These are phyloP conservation scores for Alternaria triticimaculans DNA, from an alignment of 2,329 filamentous ascomycete species.

Conservation along the genomic window DNA sequence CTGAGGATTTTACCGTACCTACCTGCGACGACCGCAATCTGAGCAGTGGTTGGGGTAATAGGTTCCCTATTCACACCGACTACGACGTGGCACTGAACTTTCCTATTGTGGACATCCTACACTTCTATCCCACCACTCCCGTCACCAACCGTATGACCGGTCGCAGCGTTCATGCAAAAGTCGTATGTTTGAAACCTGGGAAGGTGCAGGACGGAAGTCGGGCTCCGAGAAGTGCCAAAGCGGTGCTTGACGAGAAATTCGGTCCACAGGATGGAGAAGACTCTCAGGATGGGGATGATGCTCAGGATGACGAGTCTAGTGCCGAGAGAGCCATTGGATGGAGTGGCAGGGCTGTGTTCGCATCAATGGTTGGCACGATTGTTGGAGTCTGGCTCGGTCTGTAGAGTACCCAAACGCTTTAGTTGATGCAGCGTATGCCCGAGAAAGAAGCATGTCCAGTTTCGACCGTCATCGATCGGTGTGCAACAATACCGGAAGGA, in stretches of 20 bases:
- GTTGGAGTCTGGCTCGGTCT: background rate
- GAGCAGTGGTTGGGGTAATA: background rate
- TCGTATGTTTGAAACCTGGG: background rate
- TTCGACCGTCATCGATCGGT: background rate
- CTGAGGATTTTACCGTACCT: background rate
- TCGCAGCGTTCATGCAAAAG: background rate
- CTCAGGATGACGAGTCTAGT: background rate
- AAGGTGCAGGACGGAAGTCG: background rate
- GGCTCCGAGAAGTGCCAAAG: background rate
- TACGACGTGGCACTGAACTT: background rate
- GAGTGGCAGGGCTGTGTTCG: background rate
- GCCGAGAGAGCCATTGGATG: background rate
- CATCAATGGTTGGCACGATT: background rate
- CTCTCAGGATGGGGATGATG: background rate
- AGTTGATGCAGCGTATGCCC: background rate
- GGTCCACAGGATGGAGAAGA: background rate
- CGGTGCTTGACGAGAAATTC: background rate
- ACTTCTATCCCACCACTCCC: background rate
- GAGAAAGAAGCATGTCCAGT: background rate
- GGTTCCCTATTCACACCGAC: background rate
- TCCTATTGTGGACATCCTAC: background rate
- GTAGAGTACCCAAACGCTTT: background rate
- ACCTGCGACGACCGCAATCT: background rate
- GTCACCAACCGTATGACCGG: background rate
- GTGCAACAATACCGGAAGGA: background rate